Base-by-base conservation (phyloP, 129 eudicot species). In the Silybum marianum region DNA sequence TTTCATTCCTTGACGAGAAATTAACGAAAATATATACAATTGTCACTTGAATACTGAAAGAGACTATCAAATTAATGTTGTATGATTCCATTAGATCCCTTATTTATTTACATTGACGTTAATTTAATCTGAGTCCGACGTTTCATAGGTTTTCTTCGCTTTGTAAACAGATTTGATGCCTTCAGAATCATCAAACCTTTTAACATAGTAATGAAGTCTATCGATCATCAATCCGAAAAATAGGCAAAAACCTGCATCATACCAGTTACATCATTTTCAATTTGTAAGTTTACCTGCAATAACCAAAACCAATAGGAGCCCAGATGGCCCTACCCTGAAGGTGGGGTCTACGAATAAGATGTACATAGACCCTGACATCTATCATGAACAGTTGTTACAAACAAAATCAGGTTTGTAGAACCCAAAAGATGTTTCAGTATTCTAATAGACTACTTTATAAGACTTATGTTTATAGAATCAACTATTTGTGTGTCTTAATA, bases 131-230 rank as follows among this genome's bases (percentile, higher is more conserved):
- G 86, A 71, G 22, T 77, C 78, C 3, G 74, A 71, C 5, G 74
- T 77, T 9, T 71, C 78, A 22, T 38, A 71, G 65, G 38, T 22
- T 78, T 78, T 25, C 48, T 10, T 63, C 2, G 26, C 66, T 83
- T 69, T 77, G 78, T 0, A 3, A 6, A 26, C 78, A 3, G 69
- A 25, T 77, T 71, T 77, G 70, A 63, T 9, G 30, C 1, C 13
- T 72, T 83, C 83, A 6, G 79, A 44, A 60, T 42, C 68, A 42
- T 83, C 83, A 7, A 83, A 72, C 78, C 79, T 78, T 77, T 83
- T 90, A 36, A 94, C 79, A 80, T 94, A 94, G 72, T 92, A 91
- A 82, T 94, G 98, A 73, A 92, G 90, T 80, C 98, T 84, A 74
- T 94, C 96, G 38, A 90, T 89, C 89, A 94, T 85, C 85, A 94